Base-by-base conservation (phyloP, 768 basidiomycete genomes). In the Peribolospora kevripleyi region DNA sequence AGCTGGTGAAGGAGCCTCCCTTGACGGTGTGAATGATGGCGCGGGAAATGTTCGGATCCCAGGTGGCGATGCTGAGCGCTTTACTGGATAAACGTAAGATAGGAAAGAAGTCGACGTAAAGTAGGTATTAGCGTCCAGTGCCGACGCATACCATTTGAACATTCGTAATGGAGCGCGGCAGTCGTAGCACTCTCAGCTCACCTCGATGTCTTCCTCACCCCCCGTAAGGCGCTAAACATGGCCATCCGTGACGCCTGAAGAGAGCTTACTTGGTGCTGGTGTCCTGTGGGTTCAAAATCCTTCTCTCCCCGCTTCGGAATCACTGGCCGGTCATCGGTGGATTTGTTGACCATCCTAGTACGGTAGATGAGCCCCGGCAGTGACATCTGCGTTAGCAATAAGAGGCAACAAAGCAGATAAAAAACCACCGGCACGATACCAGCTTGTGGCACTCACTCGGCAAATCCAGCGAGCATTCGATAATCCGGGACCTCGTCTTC, bases 271-370 rank as follows among this genome's bases (percentile, higher is more conserved):
- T 25, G 25, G 25, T 77, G 68, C 63, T 97, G 93, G 25, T 68
- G 62, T 41, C 68, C 68, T 1, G 72, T 71, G 2, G 93, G 93
- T 65, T 97, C 91, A 60, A 87, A 97, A 60, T 97, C 90, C 65
- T 98, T 97, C 68, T 97, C 93, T 2, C 93, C 93, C 38, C 93
- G 77, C 67, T 84, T 90, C 5, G 93, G 93, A 52, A 98, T 90
- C 5, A 82, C 71, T 3, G 82, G 82, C 46, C 79, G 75, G 4
- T 68, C 62, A 11, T 61, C 61, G 7, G 61, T 48, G n/a, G 43
- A 25, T 25, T 25, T 25, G 25, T 25, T 25, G 25, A 25, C 25
- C 25, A 25, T 25, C 25, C 25, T 25, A 25, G 25, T 25, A 25
- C 25, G 25, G 25, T 25, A 25, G 25, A 25, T 25, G 25, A 25